Evolutionary conservation across 257 asterid genomes (phyloP).

Genomic region (Galeopsis tetrahit): DNA sequence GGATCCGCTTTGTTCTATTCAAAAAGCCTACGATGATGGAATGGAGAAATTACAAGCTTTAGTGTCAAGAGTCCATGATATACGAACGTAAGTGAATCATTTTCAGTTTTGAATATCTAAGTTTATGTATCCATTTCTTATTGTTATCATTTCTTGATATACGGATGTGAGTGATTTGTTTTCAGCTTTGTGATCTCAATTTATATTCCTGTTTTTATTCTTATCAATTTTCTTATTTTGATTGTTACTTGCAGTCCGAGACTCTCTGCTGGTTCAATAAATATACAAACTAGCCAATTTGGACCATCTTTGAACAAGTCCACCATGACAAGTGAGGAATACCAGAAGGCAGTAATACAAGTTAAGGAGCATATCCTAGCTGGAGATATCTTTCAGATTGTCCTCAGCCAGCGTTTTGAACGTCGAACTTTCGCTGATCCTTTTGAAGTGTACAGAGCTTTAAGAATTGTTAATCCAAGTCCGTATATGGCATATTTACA

Average conservation of each 20-base stretch:
- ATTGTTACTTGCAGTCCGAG: slow-evolving; percentile 67
- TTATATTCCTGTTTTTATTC: slow-evolving; percentile 26
- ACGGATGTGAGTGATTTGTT: slow-evolving; percentile 32
- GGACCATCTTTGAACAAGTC: slow-evolving; percentile 75
- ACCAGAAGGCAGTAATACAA: slow-evolving; percentile 68
- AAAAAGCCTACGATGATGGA: slow-evolving; percentile 84
- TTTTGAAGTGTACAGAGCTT: slow-evolving; percentile 95
- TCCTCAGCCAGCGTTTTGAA: slow-evolving; percentile 96
- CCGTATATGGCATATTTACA: slow-evolving; percentile 98
- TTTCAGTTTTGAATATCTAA: slow-evolving; percentile 22
- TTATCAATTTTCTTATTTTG: slow-evolving; percentile 27
- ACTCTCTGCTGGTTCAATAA: slow-evolving; percentile 79
- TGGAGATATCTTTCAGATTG: slow-evolving; percentile 98
- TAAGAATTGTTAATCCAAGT: slow-evolving; percentile 95
- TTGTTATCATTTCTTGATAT: not conserved
- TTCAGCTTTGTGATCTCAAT: slow-evolving; percentile 11
- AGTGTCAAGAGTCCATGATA: slow-evolving; percentile 85
- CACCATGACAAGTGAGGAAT: slow-evolving; percentile 75
- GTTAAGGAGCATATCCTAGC: slow-evolving; percentile 97
- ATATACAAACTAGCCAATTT: slow-evolving; percentile 70
- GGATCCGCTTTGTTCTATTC: slow-evolving; percentile 74
- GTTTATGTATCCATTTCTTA: slow-evolving; percentile 24
- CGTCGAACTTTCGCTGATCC: slow-evolving; percentile 96
- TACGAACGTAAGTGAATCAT: slow-evolving; percentile 62
- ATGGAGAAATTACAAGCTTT: slow-evolving; percentile 69